phyloP scores from a whole-genome alignment of 1,284 basidiomycete species.

The Tetrapyrgos nigripes region DNA sequence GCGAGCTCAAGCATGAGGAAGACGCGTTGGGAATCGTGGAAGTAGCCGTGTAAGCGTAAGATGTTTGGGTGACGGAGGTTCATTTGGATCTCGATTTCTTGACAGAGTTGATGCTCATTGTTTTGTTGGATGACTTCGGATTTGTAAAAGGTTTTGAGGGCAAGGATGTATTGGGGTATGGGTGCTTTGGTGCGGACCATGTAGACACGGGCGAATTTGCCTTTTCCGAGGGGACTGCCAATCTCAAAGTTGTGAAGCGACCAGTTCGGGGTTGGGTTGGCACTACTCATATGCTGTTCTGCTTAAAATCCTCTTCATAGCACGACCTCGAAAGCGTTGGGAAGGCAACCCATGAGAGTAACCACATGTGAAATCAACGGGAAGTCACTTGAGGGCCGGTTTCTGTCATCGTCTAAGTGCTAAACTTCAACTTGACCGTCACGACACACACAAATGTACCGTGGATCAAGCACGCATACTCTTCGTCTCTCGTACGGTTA shows the following conservation, averaged over 20 bases:
- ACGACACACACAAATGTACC: too few species aligned
- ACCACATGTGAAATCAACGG: too few species aligned
- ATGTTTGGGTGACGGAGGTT: slow-evolving; percentile 97
- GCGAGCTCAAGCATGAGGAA: slow-evolving; percentile 76
- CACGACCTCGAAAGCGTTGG: too few species aligned
- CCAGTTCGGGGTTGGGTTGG: slow-evolving; percentile 81
- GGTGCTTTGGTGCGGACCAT: slow-evolving; percentile 93
- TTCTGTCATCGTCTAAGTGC: too few species aligned
- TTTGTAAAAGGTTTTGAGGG: slow-evolving; percentile 98
- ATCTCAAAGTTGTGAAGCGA: slow-evolving; percentile 90
- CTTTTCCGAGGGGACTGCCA: slow-evolving; percentile 95
- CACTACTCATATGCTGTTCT: too few species aligned
- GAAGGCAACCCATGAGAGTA: too few species aligned
- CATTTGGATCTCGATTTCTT: slow-evolving; percentile 98
- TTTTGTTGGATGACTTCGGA: slow-evolving; percentile 44
- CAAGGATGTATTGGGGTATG: slow-evolving; percentile 93
- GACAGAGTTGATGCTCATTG: slow-evolving; percentile 92
- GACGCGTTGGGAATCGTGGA: slow-evolving; percentile 71
- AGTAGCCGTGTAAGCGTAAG: slow-evolving; percentile 79
- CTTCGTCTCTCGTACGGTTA: too few species aligned
- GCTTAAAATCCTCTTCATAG: too few species aligned
- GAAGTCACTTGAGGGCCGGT: too few species aligned
- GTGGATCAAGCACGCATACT: too few species aligned
- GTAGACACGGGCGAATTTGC: slow-evolving; percentile 99
- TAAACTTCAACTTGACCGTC: too few species aligned